These are phyloP conservation scores for Ligustrum vulgare DNA, from an alignment of 257 asterid species.

Conservation along the genomic window DNA sequence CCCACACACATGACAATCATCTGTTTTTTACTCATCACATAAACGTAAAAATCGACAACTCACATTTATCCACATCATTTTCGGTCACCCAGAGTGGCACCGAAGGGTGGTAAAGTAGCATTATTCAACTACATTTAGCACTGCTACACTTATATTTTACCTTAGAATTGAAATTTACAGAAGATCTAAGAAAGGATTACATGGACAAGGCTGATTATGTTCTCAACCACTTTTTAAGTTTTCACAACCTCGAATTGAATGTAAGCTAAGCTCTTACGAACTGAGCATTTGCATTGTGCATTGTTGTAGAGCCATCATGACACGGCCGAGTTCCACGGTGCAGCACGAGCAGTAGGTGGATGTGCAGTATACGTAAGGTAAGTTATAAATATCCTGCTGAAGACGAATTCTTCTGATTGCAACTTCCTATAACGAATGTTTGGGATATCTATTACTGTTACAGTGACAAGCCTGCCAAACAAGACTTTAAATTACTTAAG, in stretches of 20 bases:
- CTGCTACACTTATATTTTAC: neutral
- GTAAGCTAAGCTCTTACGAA: too few species aligned
- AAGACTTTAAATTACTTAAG: constrained; percentile 30
- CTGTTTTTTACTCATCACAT: too few species aligned
- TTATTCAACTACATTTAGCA: neutral
- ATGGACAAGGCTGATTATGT: neutral
- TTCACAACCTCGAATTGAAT: neutral
- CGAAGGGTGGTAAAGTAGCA: too few species aligned
- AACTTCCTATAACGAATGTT: neutral
- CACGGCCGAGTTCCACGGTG: constrained; percentile 27
- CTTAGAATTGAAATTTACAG: neutral
- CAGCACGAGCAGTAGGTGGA: constrained; percentile 32
- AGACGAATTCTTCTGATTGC: neutral
- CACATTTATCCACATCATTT: too few species aligned
- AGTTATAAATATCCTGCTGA: neutral
- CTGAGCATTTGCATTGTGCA: neutral
- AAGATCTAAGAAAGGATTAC: neutral
- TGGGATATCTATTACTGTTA: neutral
- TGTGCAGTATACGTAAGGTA: constrained; percentile 35
- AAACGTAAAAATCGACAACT: too few species aligned
- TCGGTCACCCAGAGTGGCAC: too few species aligned
- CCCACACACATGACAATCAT: too few species aligned
- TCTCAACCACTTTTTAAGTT: neutral
- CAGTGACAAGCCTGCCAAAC: constrained; percentile 31
- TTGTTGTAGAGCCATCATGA: constrained; percentile 19